Percentiles rank a stretch among this genome's conserved stretches.
phyloP scores from a whole-genome alignment of 306 rosid species.

The Vigna nakashimae region DNA sequence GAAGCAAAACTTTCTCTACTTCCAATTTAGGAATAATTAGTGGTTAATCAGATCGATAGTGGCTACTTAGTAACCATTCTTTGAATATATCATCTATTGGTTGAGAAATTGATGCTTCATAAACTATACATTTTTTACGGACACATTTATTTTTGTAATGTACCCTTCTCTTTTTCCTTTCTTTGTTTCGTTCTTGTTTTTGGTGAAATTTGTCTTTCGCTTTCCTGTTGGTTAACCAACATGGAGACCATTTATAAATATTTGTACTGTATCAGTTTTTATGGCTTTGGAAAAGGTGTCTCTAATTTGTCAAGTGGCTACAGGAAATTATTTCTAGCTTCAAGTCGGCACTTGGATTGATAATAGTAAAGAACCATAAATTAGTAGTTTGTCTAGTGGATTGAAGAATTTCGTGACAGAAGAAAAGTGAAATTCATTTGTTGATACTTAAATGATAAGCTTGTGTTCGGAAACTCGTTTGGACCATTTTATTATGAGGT shows the following conservation, averaged over 20 bases:
- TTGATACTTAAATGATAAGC: not conserved
- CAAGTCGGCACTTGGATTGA: too few relatives aligned
- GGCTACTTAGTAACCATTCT: conserved; percentile 38
- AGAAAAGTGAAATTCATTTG: too few relatives aligned
- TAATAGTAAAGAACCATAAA: too few relatives aligned
- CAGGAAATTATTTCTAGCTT: too few relatives aligned
- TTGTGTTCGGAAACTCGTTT: not conserved
- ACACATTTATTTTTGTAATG: not conserved
- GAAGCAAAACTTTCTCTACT: conserved; percentile 33
- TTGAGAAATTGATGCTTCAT: conserved; percentile 40
- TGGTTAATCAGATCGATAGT: conserved; percentile 34
- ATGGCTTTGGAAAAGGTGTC: too few relatives aligned
- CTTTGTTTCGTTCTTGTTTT: conserved; percentile 9
- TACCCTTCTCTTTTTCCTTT: not conserved
- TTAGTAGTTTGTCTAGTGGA: too few relatives aligned
- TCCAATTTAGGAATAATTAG: conserved; percentile 27
- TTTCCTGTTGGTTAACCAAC: conserved; percentile 10
- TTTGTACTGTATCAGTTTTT: too few relatives aligned
- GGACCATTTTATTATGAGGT: not conserved
- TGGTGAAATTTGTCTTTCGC: conserved; percentile 19
- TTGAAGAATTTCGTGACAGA: too few relatives aligned
- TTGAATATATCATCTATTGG: conserved; percentile 18
- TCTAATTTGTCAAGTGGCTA: too few relatives aligned
- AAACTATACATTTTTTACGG: conserved; percentile 1
- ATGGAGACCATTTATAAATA: not conserved